These are phyloP conservation scores for Neonectria sp. DNA, from an alignment of 2,329 filamentous ascomycete genomes.

Conservation along the genomic window DNA sequence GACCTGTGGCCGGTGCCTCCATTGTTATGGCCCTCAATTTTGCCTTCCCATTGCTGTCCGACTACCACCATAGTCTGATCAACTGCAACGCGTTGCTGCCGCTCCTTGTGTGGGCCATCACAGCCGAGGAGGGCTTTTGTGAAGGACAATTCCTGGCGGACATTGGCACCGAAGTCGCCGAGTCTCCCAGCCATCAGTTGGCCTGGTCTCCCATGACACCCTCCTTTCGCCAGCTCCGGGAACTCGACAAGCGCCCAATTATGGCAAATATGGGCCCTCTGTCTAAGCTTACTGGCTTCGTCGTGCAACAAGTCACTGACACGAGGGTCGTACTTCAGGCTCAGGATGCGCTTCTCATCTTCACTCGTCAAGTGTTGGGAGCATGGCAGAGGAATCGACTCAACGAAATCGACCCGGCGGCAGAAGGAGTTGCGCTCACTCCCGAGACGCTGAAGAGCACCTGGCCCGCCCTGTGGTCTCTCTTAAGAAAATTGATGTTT, in stretches of 20 bases:
- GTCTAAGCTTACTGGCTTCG: conserved; percentile 75
- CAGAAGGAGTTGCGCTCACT: conserved; percentile 75
- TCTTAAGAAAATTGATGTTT: conserved; percentile 83
- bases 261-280: conserved; percentile 78
- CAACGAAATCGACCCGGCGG: conserved; percentile 78
- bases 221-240: conserved; percentile 73
- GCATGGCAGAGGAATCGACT: conserved; percentile 84
- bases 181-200: conserved; percentile 61
- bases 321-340: conserved; percentile 62
- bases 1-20: conserved; percentile 60
- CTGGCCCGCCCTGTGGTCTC: conserved; percentile 80
- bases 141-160: conserved; percentile 81
- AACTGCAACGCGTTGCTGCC: conserved; percentile 81
- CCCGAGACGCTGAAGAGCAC: conserved; percentile 77
- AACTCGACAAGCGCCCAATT: conserved; percentile 72
- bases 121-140: conserved; percentile 81
- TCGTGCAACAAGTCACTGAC: conserved; percentile 69
- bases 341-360: conserved; percentile 76
- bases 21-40: conserved; percentile 83
- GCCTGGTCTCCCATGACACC: conserved; percentile 75
- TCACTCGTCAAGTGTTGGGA: conserved; percentile 75
- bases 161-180: conserved; percentile 77
- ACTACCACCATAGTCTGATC: conserved; percentile 69
- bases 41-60: conserved; percentile 80
- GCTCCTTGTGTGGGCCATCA: conserved; percentile 76